Conservation (phyloP, 768 basidiomycete species). For the Pleurotus eryngii region DNA sequence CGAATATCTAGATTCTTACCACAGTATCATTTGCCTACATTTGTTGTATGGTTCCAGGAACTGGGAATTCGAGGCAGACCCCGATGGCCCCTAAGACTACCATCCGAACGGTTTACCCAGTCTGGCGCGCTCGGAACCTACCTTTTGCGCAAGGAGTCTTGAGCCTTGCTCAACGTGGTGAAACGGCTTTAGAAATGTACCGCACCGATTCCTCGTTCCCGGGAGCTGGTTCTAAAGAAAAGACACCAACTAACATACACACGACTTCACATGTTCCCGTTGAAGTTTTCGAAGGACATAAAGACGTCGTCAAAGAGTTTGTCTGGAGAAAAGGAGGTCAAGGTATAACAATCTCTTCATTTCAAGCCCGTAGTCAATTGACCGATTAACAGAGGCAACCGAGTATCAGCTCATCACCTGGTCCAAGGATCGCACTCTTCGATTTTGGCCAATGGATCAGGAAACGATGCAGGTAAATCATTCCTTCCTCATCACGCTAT, state of each 20-base stretch:
- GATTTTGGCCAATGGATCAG: constrained; percentile 84
- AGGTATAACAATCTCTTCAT: constrained; percentile 31
- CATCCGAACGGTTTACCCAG: constrained; percentile 80
- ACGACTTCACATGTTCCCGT: constrained; percentile 41
- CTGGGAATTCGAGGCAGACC: constrained; percentile 9
- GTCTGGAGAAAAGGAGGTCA: constrained; percentile 81
- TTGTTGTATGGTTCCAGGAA: neutral
- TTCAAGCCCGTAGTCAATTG: neutral
- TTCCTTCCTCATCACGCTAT: neutral
- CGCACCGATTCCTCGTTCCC: constrained; percentile 24
- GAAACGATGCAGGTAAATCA: constrained; percentile 62
- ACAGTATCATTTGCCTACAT: neutral
- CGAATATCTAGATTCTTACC: no score
- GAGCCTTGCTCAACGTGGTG: constrained; percentile 84
- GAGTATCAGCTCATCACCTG: constrained; percentile 63
- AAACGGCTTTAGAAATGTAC: constrained; percentile 85
- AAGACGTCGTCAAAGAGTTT: constrained; percentile 95
- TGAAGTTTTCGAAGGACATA: constrained; percentile 81
- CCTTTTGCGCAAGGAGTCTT: constrained; percentile 91
- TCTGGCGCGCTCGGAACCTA: constrained; percentile 90
- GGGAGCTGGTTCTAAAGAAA: neutral
- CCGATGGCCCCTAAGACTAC: constrained; percentile 38
- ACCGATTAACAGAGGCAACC: constrained; percentile 23
- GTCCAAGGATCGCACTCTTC: constrained; percentile 87
- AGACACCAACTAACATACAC: constrained; percentile 13